Evolutionary conservation across 179 eudicot genomes (phyloP), one percentile per base, ranked within the genome.

Genomic region (Carnegiea gigantea): DNA sequence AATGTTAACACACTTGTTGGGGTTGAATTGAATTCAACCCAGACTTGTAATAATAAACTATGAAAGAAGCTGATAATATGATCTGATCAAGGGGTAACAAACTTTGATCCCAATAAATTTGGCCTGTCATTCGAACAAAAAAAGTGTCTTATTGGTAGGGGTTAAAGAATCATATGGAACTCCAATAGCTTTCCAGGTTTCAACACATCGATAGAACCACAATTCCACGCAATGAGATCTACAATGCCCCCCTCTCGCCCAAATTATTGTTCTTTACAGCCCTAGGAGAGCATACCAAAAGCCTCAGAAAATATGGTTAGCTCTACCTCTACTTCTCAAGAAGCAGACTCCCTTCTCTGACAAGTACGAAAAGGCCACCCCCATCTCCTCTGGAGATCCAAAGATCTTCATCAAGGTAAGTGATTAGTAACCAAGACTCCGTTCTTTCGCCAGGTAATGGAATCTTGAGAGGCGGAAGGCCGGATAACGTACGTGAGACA

Each of bases 301-400:
- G 75, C 70, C 57, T 73, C 48, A 62, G 9, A 64, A 40, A 49
- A 30, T 33, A 33, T 62, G 0, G 40, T 30, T 26, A 28, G 70
- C 40, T 59, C 78, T 28, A 65, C 49, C 51, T 77, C 85, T 86
- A 89, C 80, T 85, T 84, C 67, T 91, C 87, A 38, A 96, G 88
- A 82, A 96, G 93, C 21, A 95, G 85, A 76, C 97, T 94, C n/a
- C 97, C 99, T 90, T 96, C 97, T 86, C 92, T 91, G 70, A 88
- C 97, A 67, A 96, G 99, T 59, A 96, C 98, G 79, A 96, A 96
- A 48, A 96, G 89, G 77, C 98, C 97, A 62, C 98, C 97, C 51
- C 98, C 99, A 84, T 96, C 99, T 49, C 99, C 99, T 88, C 98
- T 93, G 15, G 98, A 90, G 24, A 96, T 94, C 62, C 96, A 88